phyloP scores from a whole-genome alignment of 2,329 filamentous ascomycete species.

The Ascocoryne sarcoides region DNA sequence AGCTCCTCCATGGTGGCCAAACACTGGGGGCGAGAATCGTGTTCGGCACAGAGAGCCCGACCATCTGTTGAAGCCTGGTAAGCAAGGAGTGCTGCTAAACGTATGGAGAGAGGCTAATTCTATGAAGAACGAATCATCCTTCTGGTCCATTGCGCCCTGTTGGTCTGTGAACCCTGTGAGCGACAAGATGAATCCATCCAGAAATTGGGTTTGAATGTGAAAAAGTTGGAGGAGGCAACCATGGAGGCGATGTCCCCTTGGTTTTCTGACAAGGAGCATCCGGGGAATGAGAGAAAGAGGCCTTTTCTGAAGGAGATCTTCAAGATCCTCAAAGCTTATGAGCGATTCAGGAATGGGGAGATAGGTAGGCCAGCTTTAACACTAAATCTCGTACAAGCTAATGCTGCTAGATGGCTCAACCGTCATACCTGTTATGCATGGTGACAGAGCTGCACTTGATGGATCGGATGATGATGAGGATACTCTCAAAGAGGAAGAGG shows the following conservation, averaged over 20 bases:
- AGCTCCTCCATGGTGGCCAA: conserved; percentile 59
- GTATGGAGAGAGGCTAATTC: conserved; percentile 2
- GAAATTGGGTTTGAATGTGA: conserved; percentile 38
- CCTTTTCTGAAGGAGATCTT: conserved; percentile 52
- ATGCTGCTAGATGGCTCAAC: conserved; percentile 3
- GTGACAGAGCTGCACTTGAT: conserved; percentile 1
- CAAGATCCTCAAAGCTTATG: conserved; percentile 48
- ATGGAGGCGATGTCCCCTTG: conserved; percentile 49
- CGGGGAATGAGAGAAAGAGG: conserved; percentile 45
- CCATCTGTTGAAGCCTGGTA: conserved; percentile 60
- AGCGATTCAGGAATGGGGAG: conserved; percentile 46
- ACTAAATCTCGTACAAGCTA: neutral
- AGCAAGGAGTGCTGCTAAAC: neutral
- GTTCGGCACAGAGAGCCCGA: conserved; percentile 67
- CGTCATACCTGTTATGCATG: conserved; percentile 3
- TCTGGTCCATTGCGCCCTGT: conserved; percentile 49
- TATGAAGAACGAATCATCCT: conserved; percentile 48
- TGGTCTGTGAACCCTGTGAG: conserved; percentile 36
- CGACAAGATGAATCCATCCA: conserved; percentile 37
- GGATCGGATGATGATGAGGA: conserved; percentile 4
- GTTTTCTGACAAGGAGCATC: conserved; percentile 46
- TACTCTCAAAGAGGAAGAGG: neutral
- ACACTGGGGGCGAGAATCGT: conserved; percentile 43
- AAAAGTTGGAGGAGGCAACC: conserved; percentile 49
- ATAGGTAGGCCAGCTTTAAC: conserved; percentile 39